phyloP scores from a whole-genome alignment of 2,329 filamentous ascomycete genomes.

The Scorias spongiosa region DNA sequence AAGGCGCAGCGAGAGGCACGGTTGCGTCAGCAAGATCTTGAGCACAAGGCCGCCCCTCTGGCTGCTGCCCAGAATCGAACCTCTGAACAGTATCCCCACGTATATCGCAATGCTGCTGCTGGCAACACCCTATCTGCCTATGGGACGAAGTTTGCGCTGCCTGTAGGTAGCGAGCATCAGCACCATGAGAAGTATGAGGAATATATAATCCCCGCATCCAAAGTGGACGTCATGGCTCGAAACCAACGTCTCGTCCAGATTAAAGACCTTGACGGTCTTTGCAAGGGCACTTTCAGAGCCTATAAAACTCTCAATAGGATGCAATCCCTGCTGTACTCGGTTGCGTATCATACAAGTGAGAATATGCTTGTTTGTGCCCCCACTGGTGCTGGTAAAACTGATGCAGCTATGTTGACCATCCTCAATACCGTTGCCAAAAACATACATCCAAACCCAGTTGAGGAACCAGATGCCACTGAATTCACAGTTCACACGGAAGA shows the following conservation, averaged over 20 bases:
- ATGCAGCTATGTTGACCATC: slow-evolving; percentile 93
- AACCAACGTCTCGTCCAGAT: slow-evolving; percentile 68
- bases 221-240: slow-evolving; percentile 56
- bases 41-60: slow-evolving; percentile 67
- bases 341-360: slow-evolving; percentile 89
- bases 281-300: slow-evolving; percentile 78
- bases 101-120: slow-evolving; percentile 70
- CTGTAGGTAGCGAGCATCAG: slow-evolving; percentile 54
- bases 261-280: slow-evolving; percentile 72
- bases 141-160: slow-evolving; percentile 72
- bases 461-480: slow-evolving; percentile 56
- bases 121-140: slow-evolving; percentile 71
- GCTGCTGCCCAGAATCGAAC: slow-evolving; percentile 54
- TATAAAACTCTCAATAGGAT: slow-evolving; percentile 92
- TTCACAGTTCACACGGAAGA: slow-evolving; percentile 74
- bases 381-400: slow-evolving; percentile 90
- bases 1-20: slow-evolving; percentile 65
- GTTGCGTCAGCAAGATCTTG: slow-evolving; percentile 57
- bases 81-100: slow-evolving; percentile 75
- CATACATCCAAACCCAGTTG: slow-evolving; percentile 61
- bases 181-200: slow-evolving; percentile 75
- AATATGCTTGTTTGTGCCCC: slow-evolving; percentile 98
- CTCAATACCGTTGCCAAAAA: slow-evolving; percentile 83
- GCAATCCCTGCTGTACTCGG: slow-evolving; percentile 92
- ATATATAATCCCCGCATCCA: slow-evolving; percentile 68